Evolutionary conservation across 208 protist genomes (phyloP), one percentile per base, ranked within the genome.

Genomic region (Leishmania turanica): DNA sequence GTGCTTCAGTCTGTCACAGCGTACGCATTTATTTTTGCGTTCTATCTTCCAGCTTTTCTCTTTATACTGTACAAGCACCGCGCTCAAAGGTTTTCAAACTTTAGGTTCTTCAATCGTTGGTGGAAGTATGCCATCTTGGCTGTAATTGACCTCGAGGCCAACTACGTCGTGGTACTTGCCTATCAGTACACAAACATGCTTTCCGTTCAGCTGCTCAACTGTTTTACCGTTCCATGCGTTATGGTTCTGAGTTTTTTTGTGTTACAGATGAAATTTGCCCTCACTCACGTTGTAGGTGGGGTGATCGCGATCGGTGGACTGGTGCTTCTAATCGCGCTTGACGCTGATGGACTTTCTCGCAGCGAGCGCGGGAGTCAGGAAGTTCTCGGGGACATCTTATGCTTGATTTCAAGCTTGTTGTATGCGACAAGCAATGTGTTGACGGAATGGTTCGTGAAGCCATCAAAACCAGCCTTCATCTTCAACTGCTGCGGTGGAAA

Each of bases 151-250:
- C 80, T 98, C 27, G 96, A 99, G 66, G 98, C 97, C 1, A 99
- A 99, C 80, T 99, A 94, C 79, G 83, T 97, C 31, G 90, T 98
- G 45, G 96, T 99, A 0, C 89, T 94, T 13, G 98, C 98, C 0
- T 99, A 98, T 76, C 92, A 98, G 64, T 99, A 98, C 82, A 98
- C 97, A 5, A 90, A 96, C 42, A 96, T 99, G 53, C 92, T 97
- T 56, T 98, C 93, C 8, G 91, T 98, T 0, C 93, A 98, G 85
- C 86, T 98, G 4, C 86, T 99, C 9, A 91, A 90, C 60, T 99
- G 96, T 75, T 98, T 99, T 64, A 97, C 94, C 0, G 96, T 98
- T n/a, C 97, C 98, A 6, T 98, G 89, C 75, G 97, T 98, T 3
- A 84, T 99, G 40, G 79, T 98, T 2, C 78, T 99, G 1, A 97